Percentiles rank a stretch among this genome's conserved stretches.
Conservation (phyloP, 2,329 filamentous ascomycete genomes). For the Periconia sp. region DNA sequence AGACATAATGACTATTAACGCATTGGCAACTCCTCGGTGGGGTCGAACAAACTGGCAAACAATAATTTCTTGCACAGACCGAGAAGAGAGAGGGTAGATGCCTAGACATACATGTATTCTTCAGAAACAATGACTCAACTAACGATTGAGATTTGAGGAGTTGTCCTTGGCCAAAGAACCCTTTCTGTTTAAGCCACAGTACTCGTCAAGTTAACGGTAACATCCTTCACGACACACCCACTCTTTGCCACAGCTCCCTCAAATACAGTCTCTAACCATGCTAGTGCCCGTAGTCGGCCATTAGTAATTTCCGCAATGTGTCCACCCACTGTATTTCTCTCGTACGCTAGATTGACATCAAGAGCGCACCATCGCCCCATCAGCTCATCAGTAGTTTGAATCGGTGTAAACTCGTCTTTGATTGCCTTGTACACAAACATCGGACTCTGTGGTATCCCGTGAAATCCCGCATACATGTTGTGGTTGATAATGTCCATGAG, state of each 20-base stretch:
- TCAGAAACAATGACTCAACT: no score
- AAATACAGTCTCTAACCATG: conserved; percentile 16
- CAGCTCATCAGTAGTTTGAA: conserved; percentile 32
- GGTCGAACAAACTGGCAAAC: no score
- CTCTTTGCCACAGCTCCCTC: conserved; percentile 7
- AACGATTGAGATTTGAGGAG: no score
- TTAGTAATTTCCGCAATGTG: conserved; percentile 25
- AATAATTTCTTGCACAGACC: no score
- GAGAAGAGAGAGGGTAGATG: no score
- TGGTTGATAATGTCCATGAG: conserved; percentile 5
- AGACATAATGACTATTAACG: no score
- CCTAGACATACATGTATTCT: no score
- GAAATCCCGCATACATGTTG: conserved; percentile 14
- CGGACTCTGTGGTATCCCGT: conserved; percentile 28
- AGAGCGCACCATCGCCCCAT: conserved; percentile 28
- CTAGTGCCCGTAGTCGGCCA: conserved; percentile 13
- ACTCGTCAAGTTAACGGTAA: conserved; percentile 5
- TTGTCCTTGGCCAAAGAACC: no score
- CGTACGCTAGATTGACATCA: conserved; percentile 26
- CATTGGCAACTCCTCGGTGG: no score
- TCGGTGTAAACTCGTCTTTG: conserved; percentile 34
- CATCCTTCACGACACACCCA: conserved; percentile 14
- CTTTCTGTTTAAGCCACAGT: no score
- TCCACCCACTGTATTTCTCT: conserved; percentile 31
- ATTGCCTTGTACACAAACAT: conserved; percentile 41